Evolutionary conservation across 441 rosid genomes (phyloP).

Genomic region (Raphanus hybrid): DNA sequence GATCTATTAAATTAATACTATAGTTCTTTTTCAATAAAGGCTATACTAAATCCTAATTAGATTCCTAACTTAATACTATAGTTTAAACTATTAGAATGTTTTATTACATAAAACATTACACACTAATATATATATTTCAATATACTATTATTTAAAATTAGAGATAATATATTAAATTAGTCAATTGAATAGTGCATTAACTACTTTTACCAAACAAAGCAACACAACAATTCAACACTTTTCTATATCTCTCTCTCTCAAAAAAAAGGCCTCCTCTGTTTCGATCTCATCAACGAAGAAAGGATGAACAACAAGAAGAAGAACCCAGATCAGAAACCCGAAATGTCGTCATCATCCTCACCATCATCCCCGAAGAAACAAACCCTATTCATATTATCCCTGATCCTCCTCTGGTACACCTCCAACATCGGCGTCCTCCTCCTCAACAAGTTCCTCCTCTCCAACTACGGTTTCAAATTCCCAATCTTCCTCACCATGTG

Average conservation of each 20-base stretch:
- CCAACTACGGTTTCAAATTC: conserved; percentile 84
- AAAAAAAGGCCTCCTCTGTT: not conserved
- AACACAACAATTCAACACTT: conserved; percentile 9
- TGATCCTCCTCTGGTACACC: conserved; percentile 77
- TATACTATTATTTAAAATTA: not conserved
- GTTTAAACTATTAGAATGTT: too few species aligned
- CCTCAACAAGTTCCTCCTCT: conserved; percentile 81
- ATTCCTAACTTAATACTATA: too few species aligned
- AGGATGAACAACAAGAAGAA: conserved; percentile 36
- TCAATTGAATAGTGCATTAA: conserved; percentile 9
- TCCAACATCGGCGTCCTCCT: conserved; percentile 87
- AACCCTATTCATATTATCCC: conserved; percentile 57
- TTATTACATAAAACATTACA: too few species aligned
- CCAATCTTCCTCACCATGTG: conserved; percentile 96
- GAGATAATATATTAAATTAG: not conserved
- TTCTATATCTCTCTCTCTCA: not conserved
- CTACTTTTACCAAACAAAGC: conserved; percentile 26
- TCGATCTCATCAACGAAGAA: conserved; percentile 27
- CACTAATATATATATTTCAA: too few species aligned
- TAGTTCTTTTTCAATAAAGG: too few species aligned
- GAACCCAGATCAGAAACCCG: conserved; percentile 43
- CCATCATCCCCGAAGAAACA: conserved; percentile 43
- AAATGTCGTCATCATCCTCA: conserved; percentile 33
- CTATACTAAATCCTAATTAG: too few species aligned
- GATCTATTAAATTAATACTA: too few species aligned